Conservation (phyloP, 208 protist genomes). For the Trypanosoma scelopori region DNA sequence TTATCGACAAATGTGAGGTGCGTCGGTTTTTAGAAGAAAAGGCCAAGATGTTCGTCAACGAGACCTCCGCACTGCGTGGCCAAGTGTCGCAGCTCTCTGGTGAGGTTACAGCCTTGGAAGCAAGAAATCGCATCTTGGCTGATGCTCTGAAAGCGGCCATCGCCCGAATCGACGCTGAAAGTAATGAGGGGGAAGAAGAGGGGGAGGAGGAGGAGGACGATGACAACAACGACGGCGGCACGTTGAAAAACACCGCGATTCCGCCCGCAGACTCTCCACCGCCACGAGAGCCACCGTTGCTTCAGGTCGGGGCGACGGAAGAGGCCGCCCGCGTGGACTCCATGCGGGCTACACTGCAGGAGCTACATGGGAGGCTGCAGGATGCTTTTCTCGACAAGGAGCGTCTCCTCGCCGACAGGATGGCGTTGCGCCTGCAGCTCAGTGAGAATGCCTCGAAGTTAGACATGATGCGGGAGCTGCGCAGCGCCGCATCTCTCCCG, state of each 20-base stretch:
- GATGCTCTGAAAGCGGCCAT: constrained; percentile 40
- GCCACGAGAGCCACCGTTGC: constrained; percentile 4
- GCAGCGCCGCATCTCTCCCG: background rate
- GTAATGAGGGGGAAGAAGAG: constrained; percentile 4
- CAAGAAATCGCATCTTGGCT: constrained; percentile 36
- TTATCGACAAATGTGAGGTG: constrained; percentile 29
- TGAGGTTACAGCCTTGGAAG: constrained; percentile 29
- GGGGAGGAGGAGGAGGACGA: no score
- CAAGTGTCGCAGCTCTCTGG: constrained; percentile 22
- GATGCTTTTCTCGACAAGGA: constrained; percentile 40
- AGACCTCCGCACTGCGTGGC: constrained; percentile 21
- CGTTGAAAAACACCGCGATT: background rate
- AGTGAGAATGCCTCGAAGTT: background rate
- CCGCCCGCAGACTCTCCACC: constrained; percentile 3
- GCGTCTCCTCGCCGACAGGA: constrained; percentile 13
- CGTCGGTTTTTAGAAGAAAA: constrained; percentile 35
- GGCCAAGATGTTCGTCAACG: constrained; percentile 28
- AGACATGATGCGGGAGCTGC: background rate
- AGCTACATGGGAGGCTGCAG: constrained; percentile 32
- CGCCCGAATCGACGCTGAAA: constrained; percentile 18
- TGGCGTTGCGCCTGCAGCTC: background rate
- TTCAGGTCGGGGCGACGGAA: background rate
- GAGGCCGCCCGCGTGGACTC: background rate
- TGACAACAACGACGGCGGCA: no score
- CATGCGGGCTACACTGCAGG: constrained; percentile 29